phyloP scores from a whole-genome alignment of 2,329 filamentous ascomycete species.

The Fusarium decemcellulare region DNA sequence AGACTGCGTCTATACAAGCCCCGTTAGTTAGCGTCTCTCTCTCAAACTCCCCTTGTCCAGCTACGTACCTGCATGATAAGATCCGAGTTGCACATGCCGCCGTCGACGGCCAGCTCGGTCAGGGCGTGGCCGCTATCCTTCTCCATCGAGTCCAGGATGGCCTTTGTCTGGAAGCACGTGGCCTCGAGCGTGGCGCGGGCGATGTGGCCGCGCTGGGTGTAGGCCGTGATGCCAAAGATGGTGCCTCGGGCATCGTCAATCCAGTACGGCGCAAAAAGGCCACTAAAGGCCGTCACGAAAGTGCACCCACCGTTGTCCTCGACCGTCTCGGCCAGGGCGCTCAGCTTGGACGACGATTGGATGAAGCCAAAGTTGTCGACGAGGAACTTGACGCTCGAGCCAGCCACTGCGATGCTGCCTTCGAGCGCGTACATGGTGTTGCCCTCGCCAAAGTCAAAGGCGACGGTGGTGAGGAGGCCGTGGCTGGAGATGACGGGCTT shows the following conservation, averaged over 20 bases:
- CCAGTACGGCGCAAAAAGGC: conserved; percentile 88
- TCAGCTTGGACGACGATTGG: conserved; percentile 61
- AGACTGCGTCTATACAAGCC: conserved; percentile 75
- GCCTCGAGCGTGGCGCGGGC: conserved; percentile 85
- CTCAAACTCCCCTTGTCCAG: not conserved
- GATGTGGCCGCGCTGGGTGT: conserved; percentile 83
- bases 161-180: conserved; percentile 87
- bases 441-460: conserved; percentile 78
- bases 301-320: conserved; percentile 82
- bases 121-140: conserved; percentile 83
- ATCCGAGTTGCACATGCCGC: conserved; percentile 86
- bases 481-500: conserved; percentile 85
- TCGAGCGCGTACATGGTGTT: conserved; percentile 83
- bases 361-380: conserved; percentile 72
- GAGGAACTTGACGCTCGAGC: conserved; percentile 80
- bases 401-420: conserved; percentile 83
- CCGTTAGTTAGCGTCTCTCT: conserved; percentile 10
- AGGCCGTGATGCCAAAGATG: conserved; percentile 83
- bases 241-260: conserved; percentile 87
- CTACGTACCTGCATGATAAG: conserved; percentile 78
- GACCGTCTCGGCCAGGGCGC: conserved; percentile 62
- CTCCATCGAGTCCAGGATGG: conserved; percentile 85
- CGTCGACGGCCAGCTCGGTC: conserved; percentile 83
- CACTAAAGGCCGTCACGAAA: conserved; percentile 85
- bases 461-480: conserved; percentile 83